These are phyloP conservation scores for Oropetium thomaeum DNA, from an alignment of 176 grass and related monocot species.

Conservation along the genomic window DNA sequence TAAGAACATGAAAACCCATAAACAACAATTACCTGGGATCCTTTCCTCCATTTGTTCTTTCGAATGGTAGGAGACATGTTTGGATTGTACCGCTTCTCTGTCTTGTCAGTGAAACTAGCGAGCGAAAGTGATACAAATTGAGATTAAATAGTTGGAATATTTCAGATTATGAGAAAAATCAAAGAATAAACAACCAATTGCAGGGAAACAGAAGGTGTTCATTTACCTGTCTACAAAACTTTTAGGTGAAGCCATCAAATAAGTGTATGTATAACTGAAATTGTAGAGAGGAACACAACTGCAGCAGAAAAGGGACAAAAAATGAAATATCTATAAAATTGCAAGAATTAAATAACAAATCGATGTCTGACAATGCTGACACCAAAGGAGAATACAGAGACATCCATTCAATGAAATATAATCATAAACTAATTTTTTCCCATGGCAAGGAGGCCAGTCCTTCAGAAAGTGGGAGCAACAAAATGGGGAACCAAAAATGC, in stretches of 20 bases:
- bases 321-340: constrained; percentile 14
- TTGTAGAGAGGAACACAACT: constrained; percentile 96
- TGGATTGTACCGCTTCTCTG: constrained; percentile 70
- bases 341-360: not conserved
- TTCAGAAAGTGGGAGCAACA: not conserved
- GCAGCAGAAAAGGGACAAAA: constrained; percentile 41
- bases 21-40: constrained; percentile 75
- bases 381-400: not conserved
- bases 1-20: constrained; percentile 19
- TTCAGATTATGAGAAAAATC: not conserved
- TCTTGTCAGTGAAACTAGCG: constrained; percentile 83
- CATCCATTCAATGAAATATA: not conserved
- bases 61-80: constrained; percentile 81
- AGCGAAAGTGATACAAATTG: constrained; percentile 20
- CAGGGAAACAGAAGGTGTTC: not conserved
- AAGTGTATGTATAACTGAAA: constrained; percentile 93
- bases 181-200: constrained; percentile 14
- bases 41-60: constrained; percentile 94
- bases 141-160: constrained; percentile 20
- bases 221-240: constrained; percentile 92
- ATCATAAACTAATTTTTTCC: not conserved
- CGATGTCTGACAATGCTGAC: not conserved
- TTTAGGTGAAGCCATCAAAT: constrained; percentile 82
- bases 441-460: not conserved
- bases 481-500: not conserved